phyloP scores from a whole-genome alignment of 139 green algal species.

The Chlorella sp. region DNA sequence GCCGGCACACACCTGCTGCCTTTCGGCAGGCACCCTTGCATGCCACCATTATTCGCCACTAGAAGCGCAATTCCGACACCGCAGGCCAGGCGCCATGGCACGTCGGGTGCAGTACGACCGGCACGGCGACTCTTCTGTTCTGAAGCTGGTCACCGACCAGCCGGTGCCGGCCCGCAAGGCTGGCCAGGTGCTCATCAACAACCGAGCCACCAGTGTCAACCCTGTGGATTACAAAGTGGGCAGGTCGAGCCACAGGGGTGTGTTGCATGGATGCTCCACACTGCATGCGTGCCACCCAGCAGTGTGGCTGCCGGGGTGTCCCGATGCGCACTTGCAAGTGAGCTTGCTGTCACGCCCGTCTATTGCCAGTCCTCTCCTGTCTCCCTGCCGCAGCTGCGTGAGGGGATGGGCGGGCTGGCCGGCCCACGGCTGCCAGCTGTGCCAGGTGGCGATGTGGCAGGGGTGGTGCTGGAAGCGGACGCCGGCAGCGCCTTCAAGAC shows the following conservation, averaged over 20 bases:
- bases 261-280: too few species aligned
- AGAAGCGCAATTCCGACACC: too few species aligned
- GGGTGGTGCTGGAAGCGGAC: slow-evolving; percentile 34
- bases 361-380: neutral
- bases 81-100: too few species aligned
- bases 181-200: slow-evolving; percentile 15
- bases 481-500: slow-evolving; percentile 22
- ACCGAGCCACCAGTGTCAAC: neutral
- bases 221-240: slow-evolving; percentile 18
- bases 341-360: neutral
- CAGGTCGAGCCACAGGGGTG: neutral
- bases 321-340: neutral
- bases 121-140: neutral
- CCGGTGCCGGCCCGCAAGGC: neutral
- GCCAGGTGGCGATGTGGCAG: slow-evolving; percentile 39
- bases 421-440: slow-evolving; percentile 1
- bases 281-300: too few species aligned
- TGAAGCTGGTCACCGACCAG: neutral
- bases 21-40: too few species aligned
- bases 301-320: neutral
- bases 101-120: neutral
- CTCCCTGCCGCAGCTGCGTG: neutral
- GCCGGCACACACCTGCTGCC: too few species aligned
- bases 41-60: too few species aligned
- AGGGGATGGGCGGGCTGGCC: neutral